These are phyloP conservation scores for Trichoderma gracile DNA, from an alignment of 2,329 filamentous ascomycete genomes.

Conservation along the genomic window DNA sequence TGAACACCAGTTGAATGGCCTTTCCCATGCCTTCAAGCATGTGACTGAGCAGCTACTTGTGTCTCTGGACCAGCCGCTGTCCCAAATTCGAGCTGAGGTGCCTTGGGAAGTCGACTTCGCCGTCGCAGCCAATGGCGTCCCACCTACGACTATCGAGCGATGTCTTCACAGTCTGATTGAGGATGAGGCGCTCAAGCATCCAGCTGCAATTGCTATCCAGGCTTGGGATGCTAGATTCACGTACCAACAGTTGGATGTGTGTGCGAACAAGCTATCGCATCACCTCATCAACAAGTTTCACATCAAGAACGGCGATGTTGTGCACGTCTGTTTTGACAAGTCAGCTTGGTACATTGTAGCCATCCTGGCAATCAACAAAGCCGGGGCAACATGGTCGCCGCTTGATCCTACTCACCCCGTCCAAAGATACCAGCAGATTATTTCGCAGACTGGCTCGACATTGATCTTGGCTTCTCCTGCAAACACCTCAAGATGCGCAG, in stretches of 20 bases:
- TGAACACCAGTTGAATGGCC: constrained; percentile 2
- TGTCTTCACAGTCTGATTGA: constrained; percentile 18
- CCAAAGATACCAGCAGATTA: background rate
- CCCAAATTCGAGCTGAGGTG: background rate
- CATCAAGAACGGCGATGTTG: constrained; percentile 26
- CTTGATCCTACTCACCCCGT: constrained; percentile 20
- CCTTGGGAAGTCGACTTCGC: background rate
- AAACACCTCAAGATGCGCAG: background rate
- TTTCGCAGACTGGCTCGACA: background rate
- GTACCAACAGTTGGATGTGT: constrained; percentile 38
- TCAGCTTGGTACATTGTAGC: constrained; percentile 27
- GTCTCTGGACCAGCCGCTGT: background rate
- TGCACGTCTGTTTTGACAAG: constrained; percentile 24
- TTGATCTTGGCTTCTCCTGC: constrained; percentile 7
- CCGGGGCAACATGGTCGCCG: constrained; percentile 27
- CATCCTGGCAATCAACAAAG: constrained; percentile 26
- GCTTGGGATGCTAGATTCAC: constrained; percentile 37
- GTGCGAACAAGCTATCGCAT: constrained; percentile 20
- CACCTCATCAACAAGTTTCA: constrained; percentile 1
- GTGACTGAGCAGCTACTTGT: constrained; percentile 10
- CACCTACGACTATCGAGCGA: background rate
- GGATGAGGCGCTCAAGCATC: background rate
- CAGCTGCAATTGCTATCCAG: background rate
- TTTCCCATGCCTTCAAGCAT: constrained; percentile 9
- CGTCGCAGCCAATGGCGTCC: background rate